Evolutionary conservation across 208 protist species (phyloP).

Genomic region (Wallacemonas collosoma): DNA sequence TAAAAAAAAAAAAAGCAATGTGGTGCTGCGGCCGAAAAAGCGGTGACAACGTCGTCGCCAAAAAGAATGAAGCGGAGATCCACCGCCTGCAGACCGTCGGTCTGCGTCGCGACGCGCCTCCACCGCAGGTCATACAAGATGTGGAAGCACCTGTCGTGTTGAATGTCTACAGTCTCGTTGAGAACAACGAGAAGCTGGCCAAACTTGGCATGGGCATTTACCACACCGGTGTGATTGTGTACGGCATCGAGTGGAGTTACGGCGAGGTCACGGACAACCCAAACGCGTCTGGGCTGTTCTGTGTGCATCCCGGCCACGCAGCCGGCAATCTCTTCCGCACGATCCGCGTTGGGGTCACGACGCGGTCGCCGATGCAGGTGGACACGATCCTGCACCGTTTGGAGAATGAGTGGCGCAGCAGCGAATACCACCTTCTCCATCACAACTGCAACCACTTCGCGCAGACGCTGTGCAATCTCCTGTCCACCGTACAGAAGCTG

Average conservation of each 20-base stretch:
- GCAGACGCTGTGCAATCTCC: conserved; percentile 71
- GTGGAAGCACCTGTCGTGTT: conserved; percentile 57
- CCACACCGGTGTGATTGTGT: conserved; percentile 89
- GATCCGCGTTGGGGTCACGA: conserved; percentile 75
- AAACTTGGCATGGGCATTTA: conserved; percentile 87
- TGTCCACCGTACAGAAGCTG: conserved; percentile 78
- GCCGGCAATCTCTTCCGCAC: conserved; percentile 67
- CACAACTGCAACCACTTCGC: conserved; percentile 94
- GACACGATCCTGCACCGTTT: conserved; percentile 86
- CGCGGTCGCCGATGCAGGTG: conserved; percentile 76
- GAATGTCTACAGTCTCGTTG: conserved; percentile 85
- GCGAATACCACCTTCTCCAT: conserved; percentile 88
- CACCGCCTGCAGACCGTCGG: conserved; percentile 25
- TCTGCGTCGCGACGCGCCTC: conserved; percentile 45
- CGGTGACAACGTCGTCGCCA: conserved; percentile 25
- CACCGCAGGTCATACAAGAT: conserved; percentile 32
- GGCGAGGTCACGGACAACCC: conserved; percentile 73
- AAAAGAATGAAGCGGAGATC: conserved; percentile 31
- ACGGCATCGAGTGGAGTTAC: conserved; percentile 91
- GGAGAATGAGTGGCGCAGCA: conserved; percentile 87
- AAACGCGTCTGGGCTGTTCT: conserved; percentile 78
- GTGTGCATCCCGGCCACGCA: conserved; percentile 70
- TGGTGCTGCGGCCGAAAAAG: conserved; percentile 58
- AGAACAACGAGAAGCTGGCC: conserved; percentile 61
- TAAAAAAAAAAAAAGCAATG: conserved; percentile 23